Evolutionary conservation across 331 rosid species (phyloP).

Genomic region (Rosa hybrid): DNA sequence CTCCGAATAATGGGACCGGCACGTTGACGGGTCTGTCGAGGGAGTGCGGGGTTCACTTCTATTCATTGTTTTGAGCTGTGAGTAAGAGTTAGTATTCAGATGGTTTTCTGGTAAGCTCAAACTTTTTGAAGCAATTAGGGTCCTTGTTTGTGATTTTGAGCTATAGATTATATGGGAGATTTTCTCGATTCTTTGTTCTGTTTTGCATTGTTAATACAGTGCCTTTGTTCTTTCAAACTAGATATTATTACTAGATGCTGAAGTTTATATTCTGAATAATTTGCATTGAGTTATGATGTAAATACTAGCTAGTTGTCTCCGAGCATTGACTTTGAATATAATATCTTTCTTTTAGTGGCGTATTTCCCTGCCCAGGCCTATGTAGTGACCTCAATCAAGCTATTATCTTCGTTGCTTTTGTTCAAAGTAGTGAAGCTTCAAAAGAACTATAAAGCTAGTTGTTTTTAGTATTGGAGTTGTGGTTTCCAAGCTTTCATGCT

Average conservation of each 20-base stretch:
- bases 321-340: background rate
- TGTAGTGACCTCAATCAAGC: too few species aligned
- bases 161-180: background rate
- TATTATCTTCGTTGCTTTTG: too few species aligned
- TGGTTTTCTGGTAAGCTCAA: background rate
- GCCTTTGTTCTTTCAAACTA: background rate
- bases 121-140: background rate
- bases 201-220: too few species aligned
- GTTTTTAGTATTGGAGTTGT: too few species aligned
- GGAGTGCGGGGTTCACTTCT: background rate
- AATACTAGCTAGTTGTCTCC: background rate
- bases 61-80: background rate
- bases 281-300: background rate
- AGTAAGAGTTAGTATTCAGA: background rate
- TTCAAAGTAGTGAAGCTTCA: too few species aligned
- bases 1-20: slow-evolving; percentile 6
- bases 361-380: background rate
- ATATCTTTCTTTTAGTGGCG: background rate
- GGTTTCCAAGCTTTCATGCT: background rate
- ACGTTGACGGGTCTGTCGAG: slow-evolving; percentile 4
- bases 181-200: background rate
- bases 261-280: background rate
- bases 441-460: too few species aligned
- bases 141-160: background rate
- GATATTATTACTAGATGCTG: background rate